These are phyloP conservation scores for Schizochytrium sp. DNA, from an alignment of 108 stramenopile species.

Conservation along the genomic window DNA sequence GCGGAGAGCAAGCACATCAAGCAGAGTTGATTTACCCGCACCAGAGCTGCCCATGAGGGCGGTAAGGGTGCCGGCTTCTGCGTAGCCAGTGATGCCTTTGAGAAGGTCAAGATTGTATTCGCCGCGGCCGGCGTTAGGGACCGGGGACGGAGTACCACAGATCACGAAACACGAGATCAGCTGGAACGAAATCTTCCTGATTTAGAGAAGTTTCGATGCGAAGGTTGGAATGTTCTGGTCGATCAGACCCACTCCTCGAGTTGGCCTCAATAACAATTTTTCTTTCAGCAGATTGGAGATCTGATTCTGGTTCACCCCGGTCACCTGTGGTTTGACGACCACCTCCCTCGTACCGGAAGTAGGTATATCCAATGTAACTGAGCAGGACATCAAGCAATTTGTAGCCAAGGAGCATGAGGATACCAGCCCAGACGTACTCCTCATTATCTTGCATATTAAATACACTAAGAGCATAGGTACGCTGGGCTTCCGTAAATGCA, in stretches of 20 bases:
- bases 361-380: conserved; percentile 11
- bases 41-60: conserved; percentile 71
- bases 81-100: conserved; percentile 38
- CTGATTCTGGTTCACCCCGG: not conserved
- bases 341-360: conserved; percentile 2
- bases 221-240: not conserved
- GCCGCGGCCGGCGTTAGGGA: not conserved
- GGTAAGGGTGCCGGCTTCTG: conserved; percentile 64
- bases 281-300: not conserved
- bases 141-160: conserved; percentile 50
- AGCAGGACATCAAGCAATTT: not conserved
- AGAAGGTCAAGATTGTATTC: conserved; percentile 54
- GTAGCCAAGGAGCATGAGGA: conserved; percentile 9
- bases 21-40: conserved; percentile 77
- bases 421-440: conserved; percentile 30
- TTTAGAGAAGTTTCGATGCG: conserved; percentile 14
- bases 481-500: conserved; percentile 15
- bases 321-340: not conserved
- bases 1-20: conserved; percentile 82
- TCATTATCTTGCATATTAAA: not conserved
- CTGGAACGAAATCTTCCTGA: not conserved
- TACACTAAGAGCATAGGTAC: conserved; percentile 4
- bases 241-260: not conserved
- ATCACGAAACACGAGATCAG: conserved; percentile 8
- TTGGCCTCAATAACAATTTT: not conserved